Percentiles rank a stretch among this genome's conserved stretches.
These are phyloP conservation scores for Podospora australis DNA, from an alignment of 495 filamentous ascomycete genomes.

Conservation along the genomic window DNA sequence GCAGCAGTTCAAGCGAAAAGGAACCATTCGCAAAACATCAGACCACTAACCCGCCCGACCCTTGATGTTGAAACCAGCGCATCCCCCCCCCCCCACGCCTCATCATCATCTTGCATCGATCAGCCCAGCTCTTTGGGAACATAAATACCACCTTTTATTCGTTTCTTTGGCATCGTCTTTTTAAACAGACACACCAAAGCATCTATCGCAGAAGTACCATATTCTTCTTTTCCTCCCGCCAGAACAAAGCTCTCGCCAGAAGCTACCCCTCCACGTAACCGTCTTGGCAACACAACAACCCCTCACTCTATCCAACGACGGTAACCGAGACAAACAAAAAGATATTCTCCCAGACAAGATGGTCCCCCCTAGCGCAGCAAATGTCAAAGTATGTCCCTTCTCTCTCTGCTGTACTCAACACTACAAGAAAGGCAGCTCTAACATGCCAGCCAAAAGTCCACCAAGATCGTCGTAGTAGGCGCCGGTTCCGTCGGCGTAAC, in stretches of 20 bases:
- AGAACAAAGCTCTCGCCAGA: not conserved
- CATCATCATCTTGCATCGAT: too few relatives aligned
- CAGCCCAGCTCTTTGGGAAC: too few relatives aligned
- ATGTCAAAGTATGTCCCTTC: not conserved
- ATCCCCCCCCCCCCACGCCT: too few relatives aligned
- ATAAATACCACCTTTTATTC: too few relatives aligned
- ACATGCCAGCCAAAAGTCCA: conserved; percentile 9
- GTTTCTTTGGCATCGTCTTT: too few relatives aligned
- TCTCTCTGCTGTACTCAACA: not conserved
- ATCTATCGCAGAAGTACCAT: too few relatives aligned
- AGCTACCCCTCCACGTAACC: not conserved
- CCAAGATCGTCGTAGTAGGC: conserved; percentile 40
- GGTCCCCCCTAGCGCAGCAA: not conserved
- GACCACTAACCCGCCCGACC: too few relatives aligned
- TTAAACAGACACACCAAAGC: too few relatives aligned
- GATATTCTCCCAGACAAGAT: not conserved
- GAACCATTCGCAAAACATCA: too few relatives aligned
- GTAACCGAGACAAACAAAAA: not conserved
- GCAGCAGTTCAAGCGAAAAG: too few relatives aligned
- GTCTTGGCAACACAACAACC: not conserved
- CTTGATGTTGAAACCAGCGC: too few relatives aligned
- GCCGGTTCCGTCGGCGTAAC: conserved; percentile 50
- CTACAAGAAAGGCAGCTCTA: not conserved
- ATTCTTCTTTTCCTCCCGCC: too few relatives aligned
- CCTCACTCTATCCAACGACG: not conserved